phyloP scores from a whole-genome alignment of 768 basidiomycete species.

The Suillus brevipes region DNA sequence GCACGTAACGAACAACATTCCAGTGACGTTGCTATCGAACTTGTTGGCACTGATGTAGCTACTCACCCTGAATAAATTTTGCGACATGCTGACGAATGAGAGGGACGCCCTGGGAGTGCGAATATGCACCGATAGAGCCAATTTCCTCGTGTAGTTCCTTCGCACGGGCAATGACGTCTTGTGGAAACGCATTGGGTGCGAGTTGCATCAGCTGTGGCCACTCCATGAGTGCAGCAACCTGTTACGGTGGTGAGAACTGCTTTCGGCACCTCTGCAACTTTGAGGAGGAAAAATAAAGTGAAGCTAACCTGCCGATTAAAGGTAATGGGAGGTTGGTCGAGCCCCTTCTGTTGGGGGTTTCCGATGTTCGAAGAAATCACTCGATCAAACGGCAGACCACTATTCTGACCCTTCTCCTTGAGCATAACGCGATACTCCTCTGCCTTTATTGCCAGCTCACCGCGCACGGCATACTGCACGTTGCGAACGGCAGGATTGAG shows the following conservation, averaged over 20 bases:
- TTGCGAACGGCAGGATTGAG: conserved; percentile 85
- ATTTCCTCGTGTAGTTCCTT: conserved; percentile 80
- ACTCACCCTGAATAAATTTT: conserved; percentile 80
- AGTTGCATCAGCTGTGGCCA: conserved; percentile 83
- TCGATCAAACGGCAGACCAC: conserved; percentile 78
- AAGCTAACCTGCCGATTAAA: conserved; percentile 84
- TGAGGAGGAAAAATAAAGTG: background rate
- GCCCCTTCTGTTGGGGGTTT: conserved; percentile 94
- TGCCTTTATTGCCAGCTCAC: conserved; percentile 94
- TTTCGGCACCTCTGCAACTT: background rate
- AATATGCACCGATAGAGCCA: conserved; percentile 93
- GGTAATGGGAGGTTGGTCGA: conserved; percentile 92
- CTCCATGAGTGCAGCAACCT: conserved; percentile 91
- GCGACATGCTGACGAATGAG: conserved; percentile 87
- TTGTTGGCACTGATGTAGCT: background rate
- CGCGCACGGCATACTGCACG: conserved; percentile 96
- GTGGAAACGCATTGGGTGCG: conserved; percentile 78
- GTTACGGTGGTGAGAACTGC: conserved; percentile 12
- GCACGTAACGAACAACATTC: background rate
- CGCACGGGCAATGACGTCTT: conserved; percentile 83
- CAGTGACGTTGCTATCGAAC: background rate
- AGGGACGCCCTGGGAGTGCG: conserved; percentile 91
- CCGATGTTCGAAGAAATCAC: conserved; percentile 97
- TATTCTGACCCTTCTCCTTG: conserved; percentile 43
- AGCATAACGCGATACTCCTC: conserved; percentile 78